These are phyloP conservation scores for Chlorella vulgaris DNA, from an alignment of 139 green algal species.

Conservation along the genomic window DNA sequence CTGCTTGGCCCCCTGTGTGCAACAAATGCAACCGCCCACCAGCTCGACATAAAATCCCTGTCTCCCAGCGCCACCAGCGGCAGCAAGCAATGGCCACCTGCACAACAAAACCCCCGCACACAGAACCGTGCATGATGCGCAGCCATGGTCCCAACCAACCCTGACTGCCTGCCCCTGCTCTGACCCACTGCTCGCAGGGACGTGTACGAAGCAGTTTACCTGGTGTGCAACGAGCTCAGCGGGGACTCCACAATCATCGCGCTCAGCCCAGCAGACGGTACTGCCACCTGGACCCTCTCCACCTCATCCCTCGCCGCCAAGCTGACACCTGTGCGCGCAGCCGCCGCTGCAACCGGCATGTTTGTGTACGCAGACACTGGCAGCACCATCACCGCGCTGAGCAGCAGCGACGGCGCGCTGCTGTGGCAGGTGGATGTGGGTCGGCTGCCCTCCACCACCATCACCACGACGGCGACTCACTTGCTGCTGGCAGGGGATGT, in stretches of 20 bases:
- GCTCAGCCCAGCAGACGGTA: constrained; percentile 1
- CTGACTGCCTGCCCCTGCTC: background rate
- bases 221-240: constrained; percentile 16
- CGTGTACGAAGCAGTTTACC: constrained; percentile 4
- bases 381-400: constrained; percentile 17
- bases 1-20: too few species aligned
- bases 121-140: too few species aligned
- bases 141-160: background rate
- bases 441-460: background rate
- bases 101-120: too few species aligned
- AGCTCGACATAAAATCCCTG: too few species aligned
- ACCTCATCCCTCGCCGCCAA: background rate
- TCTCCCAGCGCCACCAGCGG: too few species aligned
- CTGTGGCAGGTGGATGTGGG: constrained; percentile 26
- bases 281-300: constrained; percentile 16
- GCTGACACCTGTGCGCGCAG: constrained; percentile 15
- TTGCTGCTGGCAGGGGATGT: background rate
- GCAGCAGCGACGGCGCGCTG: constrained; percentile 1
- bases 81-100: too few species aligned
- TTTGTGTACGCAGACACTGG: constrained; percentile 5
- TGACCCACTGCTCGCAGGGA: background rate
- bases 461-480: constrained; percentile 3
- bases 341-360: background rate
- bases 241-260: constrained; percentile 24
- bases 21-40: too few species aligned